phyloP scores from a whole-genome alignment of 768 basidiomycete species.

The Xanthoconium stramineum region DNA sequence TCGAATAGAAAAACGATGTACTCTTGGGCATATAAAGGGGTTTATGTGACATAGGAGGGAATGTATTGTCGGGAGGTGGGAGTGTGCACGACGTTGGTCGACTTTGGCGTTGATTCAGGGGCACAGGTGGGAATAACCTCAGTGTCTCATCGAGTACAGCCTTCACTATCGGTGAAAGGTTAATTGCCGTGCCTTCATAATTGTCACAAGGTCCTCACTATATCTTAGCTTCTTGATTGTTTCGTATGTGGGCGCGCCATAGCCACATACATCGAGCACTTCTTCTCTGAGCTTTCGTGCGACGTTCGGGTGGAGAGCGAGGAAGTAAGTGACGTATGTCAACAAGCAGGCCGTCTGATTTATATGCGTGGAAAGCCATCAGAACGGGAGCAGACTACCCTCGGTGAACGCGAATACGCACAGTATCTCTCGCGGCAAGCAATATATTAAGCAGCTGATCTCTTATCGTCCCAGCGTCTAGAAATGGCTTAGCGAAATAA shows the following conservation, averaged over 20 bases:
- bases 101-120: slow-evolving; percentile 64
- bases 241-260: slow-evolving; percentile 51
- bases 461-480: slow-evolving; percentile 65
- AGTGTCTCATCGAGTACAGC: slow-evolving; percentile 80
- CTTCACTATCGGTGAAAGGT: slow-evolving; percentile 44
- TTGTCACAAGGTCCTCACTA: slow-evolving; percentile 39
- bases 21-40: slow-evolving; percentile 59
- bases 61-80: slow-evolving; percentile 51
- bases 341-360: slow-evolving; percentile 63
- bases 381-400: background rate
- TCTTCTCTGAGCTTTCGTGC: slow-evolving; percentile 53
- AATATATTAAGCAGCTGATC: slow-evolving; percentile 79
- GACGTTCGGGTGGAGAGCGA: slow-evolving; percentile 63
- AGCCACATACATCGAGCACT: slow-evolving; percentile 54
- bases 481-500: slow-evolving; percentile 8
- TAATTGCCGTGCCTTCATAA: background rate
- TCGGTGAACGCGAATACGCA: slow-evolving; percentile 36
- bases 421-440: slow-evolving; percentile 76
- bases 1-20: slow-evolving; percentile 57
- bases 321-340: slow-evolving; percentile 67
- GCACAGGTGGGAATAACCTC: slow-evolving; percentile 76
- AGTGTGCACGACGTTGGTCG: slow-evolving; percentile 47
- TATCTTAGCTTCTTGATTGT: slow-evolving; percentile 61
- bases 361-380: background rate
- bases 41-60: slow-evolving; percentile 29